Conservation (phyloP, 306 rosid species). For the Prunus mongolica region DNA sequence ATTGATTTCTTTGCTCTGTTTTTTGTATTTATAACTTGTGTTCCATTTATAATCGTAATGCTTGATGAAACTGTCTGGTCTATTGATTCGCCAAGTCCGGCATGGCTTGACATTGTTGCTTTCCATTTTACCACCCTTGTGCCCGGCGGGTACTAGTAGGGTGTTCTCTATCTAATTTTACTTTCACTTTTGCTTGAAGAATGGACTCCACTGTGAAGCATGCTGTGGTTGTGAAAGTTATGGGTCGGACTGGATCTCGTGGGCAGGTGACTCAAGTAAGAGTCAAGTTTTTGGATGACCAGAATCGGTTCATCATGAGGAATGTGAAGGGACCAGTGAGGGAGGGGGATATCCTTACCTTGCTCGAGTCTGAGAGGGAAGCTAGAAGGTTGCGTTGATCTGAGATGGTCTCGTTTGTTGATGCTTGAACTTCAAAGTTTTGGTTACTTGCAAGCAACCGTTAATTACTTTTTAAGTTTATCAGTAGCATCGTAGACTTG, state of each 20-base stretch:
- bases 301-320: constrained; percentile 45
- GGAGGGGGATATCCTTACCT: constrained; percentile 38
- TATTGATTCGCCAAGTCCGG: too few relatives aligned
- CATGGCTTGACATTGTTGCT: not conserved
- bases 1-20: not conserved
- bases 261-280: constrained; percentile 56
- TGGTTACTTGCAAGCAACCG: not conserved
- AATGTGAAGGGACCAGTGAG: constrained; percentile 31
- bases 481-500: not conserved
- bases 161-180: not conserved
- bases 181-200: constrained; percentile 11
- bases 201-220: constrained; percentile 46
- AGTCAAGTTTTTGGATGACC: constrained; percentile 49
- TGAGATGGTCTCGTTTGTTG: not conserved
- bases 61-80: not conserved
- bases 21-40: not conserved
- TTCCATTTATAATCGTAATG: not conserved
- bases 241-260: constrained; percentile 54
- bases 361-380: constrained; percentile 52
- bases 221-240: constrained; percentile 41
- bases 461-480: not conserved
- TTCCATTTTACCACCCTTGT: not conserved
- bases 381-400: constrained; percentile 49
- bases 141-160: too few relatives aligned
- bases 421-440: not conserved